phyloP scores from a whole-genome alignment of 2,329 filamentous ascomycete genomes.

The Phialophora tarda region DNA sequence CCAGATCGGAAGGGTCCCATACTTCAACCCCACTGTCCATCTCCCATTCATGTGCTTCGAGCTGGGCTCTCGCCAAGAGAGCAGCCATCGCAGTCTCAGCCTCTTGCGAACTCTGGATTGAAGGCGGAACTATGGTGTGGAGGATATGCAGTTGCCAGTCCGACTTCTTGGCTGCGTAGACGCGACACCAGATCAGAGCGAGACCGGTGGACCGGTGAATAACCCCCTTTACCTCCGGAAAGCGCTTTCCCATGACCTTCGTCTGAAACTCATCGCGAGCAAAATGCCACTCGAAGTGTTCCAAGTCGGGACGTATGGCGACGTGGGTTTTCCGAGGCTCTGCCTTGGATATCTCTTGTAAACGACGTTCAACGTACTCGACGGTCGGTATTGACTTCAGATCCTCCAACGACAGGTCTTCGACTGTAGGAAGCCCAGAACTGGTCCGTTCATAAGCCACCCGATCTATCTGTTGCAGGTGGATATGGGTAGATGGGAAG shows the following conservation, averaged over 20 bases:
- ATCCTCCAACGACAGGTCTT: conserved; percentile 45
- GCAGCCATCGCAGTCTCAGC: conserved; percentile 57
- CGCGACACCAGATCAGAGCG: conserved; percentile 48
- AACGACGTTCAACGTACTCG: conserved; percentile 57
- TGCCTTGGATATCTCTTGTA: conserved; percentile 57
- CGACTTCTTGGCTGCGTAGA: conserved; percentile 45
- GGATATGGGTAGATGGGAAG: conserved; percentile 74
- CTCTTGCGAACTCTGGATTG: conserved; percentile 46
- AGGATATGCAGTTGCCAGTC: conserved; percentile 52
- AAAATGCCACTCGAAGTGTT: conserved; percentile 76
- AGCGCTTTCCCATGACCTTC: conserved; percentile 58
- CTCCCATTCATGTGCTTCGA: conserved; percentile 73
- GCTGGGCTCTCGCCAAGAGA: conserved; percentile 70
- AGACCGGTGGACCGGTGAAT: conserved; percentile 49
- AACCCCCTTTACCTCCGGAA: conserved; percentile 71
- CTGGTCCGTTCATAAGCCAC: conserved; percentile 36
- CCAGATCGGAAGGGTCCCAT: conserved; percentile 76
- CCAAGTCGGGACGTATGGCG: conserved; percentile 70
- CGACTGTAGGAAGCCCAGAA: conserved; percentile 41
- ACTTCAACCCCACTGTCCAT: conserved; percentile 70
- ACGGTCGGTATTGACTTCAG: conserved; percentile 65
- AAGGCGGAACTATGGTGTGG: conserved; percentile 44
- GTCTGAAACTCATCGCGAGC: conserved; percentile 80
- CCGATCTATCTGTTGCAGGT: conserved; percentile 57
- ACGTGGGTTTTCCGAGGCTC: conserved; percentile 59